phyloP scores from a whole-genome alignment of 2,329 filamentous ascomycete genomes.

The Colletotrichum camelliae region DNA sequence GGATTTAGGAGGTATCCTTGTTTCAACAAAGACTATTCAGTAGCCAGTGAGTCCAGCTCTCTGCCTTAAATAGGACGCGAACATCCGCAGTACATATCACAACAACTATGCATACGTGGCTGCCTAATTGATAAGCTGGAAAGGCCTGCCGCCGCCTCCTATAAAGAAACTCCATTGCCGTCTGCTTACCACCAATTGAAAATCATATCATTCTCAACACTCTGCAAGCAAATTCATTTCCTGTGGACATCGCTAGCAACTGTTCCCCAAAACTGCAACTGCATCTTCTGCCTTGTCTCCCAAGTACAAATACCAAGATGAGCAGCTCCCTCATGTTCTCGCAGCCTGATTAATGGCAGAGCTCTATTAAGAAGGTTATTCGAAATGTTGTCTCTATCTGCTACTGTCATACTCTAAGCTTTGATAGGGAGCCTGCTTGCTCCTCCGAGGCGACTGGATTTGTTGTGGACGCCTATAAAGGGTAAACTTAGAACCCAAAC shows the following conservation, averaged over 20 bases:
- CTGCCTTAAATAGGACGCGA: neutral
- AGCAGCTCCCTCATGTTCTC: neutral
- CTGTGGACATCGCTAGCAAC: neutral
- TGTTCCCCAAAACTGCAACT: neutral
- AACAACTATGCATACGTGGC: no score
- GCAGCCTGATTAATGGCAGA: neutral
- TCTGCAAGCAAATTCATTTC: no score
- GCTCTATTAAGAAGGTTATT: conserved; percentile 74
- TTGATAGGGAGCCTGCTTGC: conserved; percentile 94
- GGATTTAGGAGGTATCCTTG: neutral
- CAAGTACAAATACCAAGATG: neutral
- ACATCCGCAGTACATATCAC: neutral
- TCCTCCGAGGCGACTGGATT: conserved; percentile 97
- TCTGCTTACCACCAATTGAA: neutral
- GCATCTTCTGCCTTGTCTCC: neutral
- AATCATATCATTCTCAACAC: neutral
- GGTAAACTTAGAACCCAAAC: conserved; percentile 66
- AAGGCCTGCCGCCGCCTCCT: neutral
- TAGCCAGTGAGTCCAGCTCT: neutral
- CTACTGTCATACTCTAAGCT: conserved; percentile 96
- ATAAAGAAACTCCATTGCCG: neutral
- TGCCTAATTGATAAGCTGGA: neutral
- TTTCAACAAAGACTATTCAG: conserved; percentile 67
- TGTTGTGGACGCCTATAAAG: conserved; percentile 91
- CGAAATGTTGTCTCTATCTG: conserved; percentile 97